Evolutionary conservation across 2,329 filamentous ascomycete species (phyloP).

Genomic region (Nigrograna mackinnonii): DNA sequence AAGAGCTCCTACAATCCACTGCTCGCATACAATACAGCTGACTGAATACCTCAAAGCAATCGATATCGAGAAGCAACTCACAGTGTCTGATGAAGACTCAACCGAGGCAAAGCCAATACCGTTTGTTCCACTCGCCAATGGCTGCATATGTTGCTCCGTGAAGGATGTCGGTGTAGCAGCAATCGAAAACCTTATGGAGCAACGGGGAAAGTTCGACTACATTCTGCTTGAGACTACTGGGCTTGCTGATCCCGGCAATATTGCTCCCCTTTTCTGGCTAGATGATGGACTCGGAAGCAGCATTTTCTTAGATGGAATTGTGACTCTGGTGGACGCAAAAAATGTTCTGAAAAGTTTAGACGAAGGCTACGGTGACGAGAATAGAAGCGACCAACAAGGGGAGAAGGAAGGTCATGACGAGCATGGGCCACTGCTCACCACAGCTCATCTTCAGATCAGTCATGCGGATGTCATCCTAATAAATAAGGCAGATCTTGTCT

Average conservation of each 20-base stretch:
- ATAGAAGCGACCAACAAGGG: slow-evolving; percentile 50
- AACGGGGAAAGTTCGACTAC: slow-evolving; percentile 93
- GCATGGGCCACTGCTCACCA: slow-evolving; percentile 75
- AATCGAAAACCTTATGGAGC: slow-evolving; percentile 94
- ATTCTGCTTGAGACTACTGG: slow-evolving; percentile 97
- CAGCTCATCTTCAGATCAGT: slow-evolving; percentile 93
- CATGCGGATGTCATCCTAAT: slow-evolving; percentile 94
- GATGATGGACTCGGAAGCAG: slow-evolving; percentile 93
- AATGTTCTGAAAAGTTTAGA: slow-evolving; percentile 85
- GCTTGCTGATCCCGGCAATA: slow-evolving; percentile 90
- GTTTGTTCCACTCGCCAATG: slow-evolving; percentile 95
- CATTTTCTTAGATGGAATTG: slow-evolving; percentile 95
- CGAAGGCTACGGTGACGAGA: slow-evolving; percentile 53
- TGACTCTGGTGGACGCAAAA: slow-evolving; percentile 93
- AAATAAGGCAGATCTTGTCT: slow-evolving; percentile 90
- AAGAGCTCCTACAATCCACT: background rate
- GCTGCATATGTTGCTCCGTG: slow-evolving; percentile 96
- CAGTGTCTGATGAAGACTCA: slow-evolving; percentile 63
- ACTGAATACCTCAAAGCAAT: slow-evolving; percentile 62
- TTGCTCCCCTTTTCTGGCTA: slow-evolving; percentile 96
- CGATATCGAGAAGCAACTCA: slow-evolving; percentile 95
- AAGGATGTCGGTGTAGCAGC: slow-evolving; percentile 96
- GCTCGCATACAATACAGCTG: slow-evolving; percentile 4
- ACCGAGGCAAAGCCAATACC: slow-evolving; percentile 31
- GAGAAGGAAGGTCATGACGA: slow-evolving; percentile 55